Base-by-base conservation (phyloP, 2,329 filamentous ascomycete genomes). In the Cladosporium oxysporum region DNA sequence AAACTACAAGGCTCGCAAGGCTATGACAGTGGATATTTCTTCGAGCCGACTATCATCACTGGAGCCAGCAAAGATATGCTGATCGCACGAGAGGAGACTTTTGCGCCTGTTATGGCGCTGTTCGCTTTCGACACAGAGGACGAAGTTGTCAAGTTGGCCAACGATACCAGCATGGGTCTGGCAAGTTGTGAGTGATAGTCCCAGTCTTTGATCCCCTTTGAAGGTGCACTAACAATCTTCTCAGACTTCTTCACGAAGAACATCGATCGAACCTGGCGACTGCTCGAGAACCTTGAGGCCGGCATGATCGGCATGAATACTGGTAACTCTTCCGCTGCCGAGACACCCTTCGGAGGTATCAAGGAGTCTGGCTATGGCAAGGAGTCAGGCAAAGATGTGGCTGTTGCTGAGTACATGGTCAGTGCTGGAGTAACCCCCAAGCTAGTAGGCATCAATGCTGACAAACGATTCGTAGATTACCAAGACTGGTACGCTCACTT, bases 341-440 rank as follows among this genome's bases (percentile, higher is more conserved):
- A 90, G 73, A 85, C 85, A 26, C 88, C 88, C 2, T 90, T 90
- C 72, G 88, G 88, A 21, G 88, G 88, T 2, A 88, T 89, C 72
- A 90, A 90, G 78, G 86, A 89, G 72, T 87, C 84, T 6, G 88
- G 88, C 0, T 90, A 90, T 73, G 88, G 88, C 26, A 90, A 90
- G 75, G 88, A 90, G 73, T 85, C 83, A 35, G 88, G 88, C 18
- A 90, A 88, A 76, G 86, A 89, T 68, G 87, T 90, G 58, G 87
- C 87, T 3, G 82, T 89, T 23, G 81, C 83, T 53, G 87, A 89
- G 74, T 89, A 88, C 70, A 73, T 74, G 72, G 70, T 72, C 37
- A 66, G 69, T 68, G 16, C 16, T 28, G 11, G n/a, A 35, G 11
- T 5, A 5, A 12, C 28, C 16, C 18, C 4, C 6, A 29, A 21